Conservation (phyloP, 371 early-diverging fungal genomes). For the Rhizopus stolonifer region DNA sequence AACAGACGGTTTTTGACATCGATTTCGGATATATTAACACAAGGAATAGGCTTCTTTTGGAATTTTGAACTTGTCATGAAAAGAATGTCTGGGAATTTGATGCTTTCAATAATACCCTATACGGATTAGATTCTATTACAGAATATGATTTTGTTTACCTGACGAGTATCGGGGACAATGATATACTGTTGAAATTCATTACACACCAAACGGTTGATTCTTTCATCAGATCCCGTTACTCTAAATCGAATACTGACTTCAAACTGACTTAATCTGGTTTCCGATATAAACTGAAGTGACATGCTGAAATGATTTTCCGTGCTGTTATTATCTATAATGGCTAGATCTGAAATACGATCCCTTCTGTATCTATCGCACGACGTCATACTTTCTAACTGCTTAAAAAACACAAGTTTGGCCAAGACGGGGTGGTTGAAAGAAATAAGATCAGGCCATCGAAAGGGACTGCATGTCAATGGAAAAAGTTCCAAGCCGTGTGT, state of each 20-base stretch:
- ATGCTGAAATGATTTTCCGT: conserved; percentile 7
- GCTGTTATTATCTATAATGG: not conserved
- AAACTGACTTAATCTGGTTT: not conserved
- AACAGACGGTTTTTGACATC: not conserved
- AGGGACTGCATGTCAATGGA: conserved; percentile 22
- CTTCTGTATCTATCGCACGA: conserved; percentile 25
- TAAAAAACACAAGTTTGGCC: conserved; percentile 38
- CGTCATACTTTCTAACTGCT: conserved; percentile 32
- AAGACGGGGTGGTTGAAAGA: conserved; percentile 19
- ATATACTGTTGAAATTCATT: conserved; percentile 29
- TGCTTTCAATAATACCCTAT: conserved; percentile 34
- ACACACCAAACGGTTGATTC: conserved; percentile 5
- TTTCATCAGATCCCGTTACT: conserved; percentile 4
- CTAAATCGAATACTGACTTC: not conserved
- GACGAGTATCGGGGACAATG: conserved; percentile 29
- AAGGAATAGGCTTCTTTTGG: conserved; percentile 10
- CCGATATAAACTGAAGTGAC: conserved; percentile 12
- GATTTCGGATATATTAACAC: conserved; percentile 2
- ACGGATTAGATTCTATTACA: not conserved
- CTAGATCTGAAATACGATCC: conserved; percentile 28
- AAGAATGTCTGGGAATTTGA: conserved; percentile 32
- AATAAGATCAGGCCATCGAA: conserved; percentile 25
- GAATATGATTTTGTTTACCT: conserved; percentile 12
- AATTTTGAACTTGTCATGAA: conserved; percentile 14
- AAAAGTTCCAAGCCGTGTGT: conserved; percentile 11